Base-by-base conservation (phyloP, 768 basidiomycete genomes). In the Hygrophorus pudorinus region DNA sequence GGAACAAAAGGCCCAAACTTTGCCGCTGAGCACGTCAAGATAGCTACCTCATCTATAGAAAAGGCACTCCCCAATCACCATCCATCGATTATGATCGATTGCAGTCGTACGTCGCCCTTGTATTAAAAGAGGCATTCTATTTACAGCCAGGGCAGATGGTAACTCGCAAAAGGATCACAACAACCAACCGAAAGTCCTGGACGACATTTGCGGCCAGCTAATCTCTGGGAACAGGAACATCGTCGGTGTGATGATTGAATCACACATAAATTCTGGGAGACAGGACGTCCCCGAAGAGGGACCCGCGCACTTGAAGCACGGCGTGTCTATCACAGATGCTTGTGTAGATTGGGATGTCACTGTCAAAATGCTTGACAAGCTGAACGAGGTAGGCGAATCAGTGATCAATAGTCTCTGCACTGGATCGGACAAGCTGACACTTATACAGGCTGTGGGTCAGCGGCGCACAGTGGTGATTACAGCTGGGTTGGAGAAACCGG, bases 191-290 rank as follows among this genome's bases (percentile, higher is more conserved):
- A 79, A 85, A 47, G 94, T 98, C 27, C 87, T 86, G 6, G 83
- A 86, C 27, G 83, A 93, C 57, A 83, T 99, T 50, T 91, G 89
- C 54, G 60, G 78, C 60, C 94, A 98, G 64, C 75, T 98, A 43
- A 64, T 60, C 5, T 73, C 74, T 5, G 89, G 89, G 20, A 68
- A 78, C 49, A 70, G 61, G 46, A 69, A 72, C 54, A 84, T 99
- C 63, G 88, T 88, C 4, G 94, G 94, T 37, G 90, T 97, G 46
- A 98, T 99, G 94, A 77, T 99, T 59, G 94, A 99, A 66, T 87
- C 84, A 10, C 85, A 97, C 62, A 81, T 99, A 64, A 83, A 86
- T 57, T 84, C 81, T 40, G 94, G 94, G 14, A 70, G 81, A 48
- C 94, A 99, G 66, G 85, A 91, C 53, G 85, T 94, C 11, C 92